Conservation (phyloP, 345 rosid species). For the Pseudoturritis turrita region DNA sequence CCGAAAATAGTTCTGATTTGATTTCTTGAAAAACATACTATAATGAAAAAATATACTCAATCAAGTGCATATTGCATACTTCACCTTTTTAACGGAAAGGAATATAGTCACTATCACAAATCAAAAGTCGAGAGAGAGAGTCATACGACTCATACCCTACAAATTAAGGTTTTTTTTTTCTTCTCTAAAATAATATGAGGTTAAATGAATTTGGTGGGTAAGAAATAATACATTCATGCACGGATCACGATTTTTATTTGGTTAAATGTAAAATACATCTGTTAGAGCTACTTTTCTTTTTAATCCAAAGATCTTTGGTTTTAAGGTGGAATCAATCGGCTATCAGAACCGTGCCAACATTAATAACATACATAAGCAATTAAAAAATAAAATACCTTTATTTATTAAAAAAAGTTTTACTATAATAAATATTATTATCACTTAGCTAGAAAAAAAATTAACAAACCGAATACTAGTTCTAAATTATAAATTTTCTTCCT, state of each 20-base stretch:
- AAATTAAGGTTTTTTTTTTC: neutral
- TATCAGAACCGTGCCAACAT: no score
- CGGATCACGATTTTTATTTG: neutral
- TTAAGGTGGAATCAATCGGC: neutral
- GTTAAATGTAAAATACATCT: neutral
- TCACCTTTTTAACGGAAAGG: neutral
- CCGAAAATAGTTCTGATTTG: neutral
- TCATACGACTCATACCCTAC: conserved; percentile 1
- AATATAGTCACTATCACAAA: neutral
- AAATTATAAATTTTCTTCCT: no score
- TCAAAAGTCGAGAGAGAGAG: neutral
- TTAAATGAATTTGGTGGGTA: neutral
- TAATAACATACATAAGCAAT: no score
- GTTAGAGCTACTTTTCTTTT: neutral
- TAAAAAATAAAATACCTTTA: no score
- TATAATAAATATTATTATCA: no score
- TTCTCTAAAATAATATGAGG: neutral
- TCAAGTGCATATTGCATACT: neutral
- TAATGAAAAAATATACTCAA: neutral
- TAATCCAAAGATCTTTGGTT: neutral
- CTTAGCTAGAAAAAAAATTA: no score
- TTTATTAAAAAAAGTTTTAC: no score
- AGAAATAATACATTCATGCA: neutral
- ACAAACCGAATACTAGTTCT: no score
- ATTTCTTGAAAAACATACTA: neutral